Conservation (phyloP, 371 early-diverging fungal genomes). For the Mucor sp. region DNA sequence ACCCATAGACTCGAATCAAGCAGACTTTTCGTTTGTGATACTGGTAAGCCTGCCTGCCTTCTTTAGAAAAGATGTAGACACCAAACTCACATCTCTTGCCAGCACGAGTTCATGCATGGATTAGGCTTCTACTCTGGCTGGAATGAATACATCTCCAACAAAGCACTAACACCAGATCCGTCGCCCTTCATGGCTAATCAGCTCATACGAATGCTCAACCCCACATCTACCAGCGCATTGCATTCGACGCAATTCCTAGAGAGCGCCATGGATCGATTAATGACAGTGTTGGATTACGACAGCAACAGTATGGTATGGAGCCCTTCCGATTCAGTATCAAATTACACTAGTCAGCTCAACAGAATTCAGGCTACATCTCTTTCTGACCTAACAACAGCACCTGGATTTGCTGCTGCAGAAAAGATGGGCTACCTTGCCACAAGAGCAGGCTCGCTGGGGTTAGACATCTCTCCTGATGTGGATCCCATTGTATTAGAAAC, state of each 20-base stretch:
- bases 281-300: not conserved
- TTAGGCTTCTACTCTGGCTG: conserved; percentile 60
- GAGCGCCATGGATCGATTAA: conserved; percentile 21
- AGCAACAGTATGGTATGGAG: not conserved
- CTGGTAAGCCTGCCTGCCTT: conserved; percentile 17
- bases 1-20: conserved; percentile 44
- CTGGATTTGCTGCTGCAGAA: conserved; percentile 14
- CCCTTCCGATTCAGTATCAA: not conserved
- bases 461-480: conserved; percentile 8
- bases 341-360: conserved; percentile 11
- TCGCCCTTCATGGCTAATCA: conserved; percentile 41
- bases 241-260: conserved; percentile 18
- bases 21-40: conserved; percentile 61
- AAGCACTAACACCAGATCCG: conserved; percentile 19
- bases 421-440: conserved; percentile 16
- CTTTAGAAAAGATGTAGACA: no score
- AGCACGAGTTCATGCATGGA: conserved; percentile 69
- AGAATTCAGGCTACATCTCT: conserved; percentile 4
- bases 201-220: conserved; percentile 2
- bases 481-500: conserved; percentile 33
- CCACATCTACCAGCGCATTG: conserved; percentile 1
- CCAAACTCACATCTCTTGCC: not conserved
- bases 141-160: conserved; percentile 29
- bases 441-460: conserved; percentile 5
- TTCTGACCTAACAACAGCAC: conserved; percentile 5